Conservation (phyloP, 2,329 filamentous ascomycete species). For the Cladosporium sp. region DNA sequence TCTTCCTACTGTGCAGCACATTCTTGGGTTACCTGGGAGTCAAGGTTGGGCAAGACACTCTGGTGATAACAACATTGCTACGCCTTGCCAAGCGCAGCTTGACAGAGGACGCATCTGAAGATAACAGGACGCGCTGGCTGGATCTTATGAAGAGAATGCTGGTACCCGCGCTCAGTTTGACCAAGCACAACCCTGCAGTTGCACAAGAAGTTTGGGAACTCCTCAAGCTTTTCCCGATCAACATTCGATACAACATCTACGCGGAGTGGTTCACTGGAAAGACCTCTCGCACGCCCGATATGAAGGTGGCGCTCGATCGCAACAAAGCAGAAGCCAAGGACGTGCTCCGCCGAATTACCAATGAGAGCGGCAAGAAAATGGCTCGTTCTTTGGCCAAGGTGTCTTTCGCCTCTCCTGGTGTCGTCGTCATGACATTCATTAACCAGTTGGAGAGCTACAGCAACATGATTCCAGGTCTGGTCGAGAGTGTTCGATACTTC, state of each 20-base stretch:
- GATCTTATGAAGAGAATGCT: slow-evolving; percentile 79
- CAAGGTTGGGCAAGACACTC: slow-evolving; percentile 81
- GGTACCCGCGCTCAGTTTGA: slow-evolving; percentile 85
- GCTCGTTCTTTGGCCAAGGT: slow-evolving; percentile 87
- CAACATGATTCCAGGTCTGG: slow-evolving; percentile 91
- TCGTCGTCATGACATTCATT: slow-evolving; percentile 87
- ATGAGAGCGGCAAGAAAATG: slow-evolving; percentile 83
- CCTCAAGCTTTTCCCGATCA: slow-evolving; percentile 73
- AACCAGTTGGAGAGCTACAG: slow-evolving; percentile 91
- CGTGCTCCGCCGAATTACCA: slow-evolving; percentile 84
- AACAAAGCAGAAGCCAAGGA: slow-evolving; percentile 78
- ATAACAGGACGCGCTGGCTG: slow-evolving; percentile 77
- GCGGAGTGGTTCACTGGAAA: slow-evolving; percentile 86
- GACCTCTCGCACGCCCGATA: slow-evolving; percentile 72
- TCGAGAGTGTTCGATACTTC: slow-evolving; percentile 92
- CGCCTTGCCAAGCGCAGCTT: slow-evolving; percentile 80
- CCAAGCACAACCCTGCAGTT: slow-evolving; percentile 77
- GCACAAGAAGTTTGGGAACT: slow-evolving; percentile 86
- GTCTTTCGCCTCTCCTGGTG: slow-evolving; percentile 84
- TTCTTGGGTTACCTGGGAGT: slow-evolving; percentile 84
- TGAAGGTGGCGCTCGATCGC: slow-evolving; percentile 75
- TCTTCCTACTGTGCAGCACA: slow-evolving; percentile 82
- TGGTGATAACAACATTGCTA: slow-evolving; percentile 77
- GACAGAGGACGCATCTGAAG: slow-evolving; percentile 65
- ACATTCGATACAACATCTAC: slow-evolving; percentile 82